Evolutionary conservation across 805 yeast species (phyloP).

Genomic region (Kuraishia ogatae): DNA sequence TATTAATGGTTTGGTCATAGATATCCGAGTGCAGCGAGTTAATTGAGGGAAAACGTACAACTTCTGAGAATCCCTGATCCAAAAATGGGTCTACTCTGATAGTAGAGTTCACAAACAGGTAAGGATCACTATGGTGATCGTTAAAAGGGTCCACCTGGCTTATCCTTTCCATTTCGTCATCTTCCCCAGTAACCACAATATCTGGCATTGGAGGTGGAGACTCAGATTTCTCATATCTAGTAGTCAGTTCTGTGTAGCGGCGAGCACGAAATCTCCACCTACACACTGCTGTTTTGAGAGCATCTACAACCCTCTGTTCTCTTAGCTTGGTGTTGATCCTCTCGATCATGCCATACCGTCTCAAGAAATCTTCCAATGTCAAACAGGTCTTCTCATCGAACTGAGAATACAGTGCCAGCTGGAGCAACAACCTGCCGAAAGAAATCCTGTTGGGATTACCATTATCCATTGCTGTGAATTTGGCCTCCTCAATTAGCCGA

Average conservation of each 20-base stretch:
- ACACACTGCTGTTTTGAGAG: slow-evolving; percentile 36
- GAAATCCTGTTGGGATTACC: slow-evolving; percentile 53
- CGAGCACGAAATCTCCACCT: slow-evolving; percentile 35
- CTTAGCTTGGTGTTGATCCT: slow-evolving; percentile 41
- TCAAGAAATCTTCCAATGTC: slow-evolving; percentile 62
- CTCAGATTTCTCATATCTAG: neutral
- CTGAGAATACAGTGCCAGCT: slow-evolving; percentile 67
- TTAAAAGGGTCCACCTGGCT: neutral
- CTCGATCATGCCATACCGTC: slow-evolving; percentile 47
- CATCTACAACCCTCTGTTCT: slow-evolving; percentile 33
- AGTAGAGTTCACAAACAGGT: neutral
- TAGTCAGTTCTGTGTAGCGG: slow-evolving; percentile 6
- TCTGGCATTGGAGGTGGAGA: neutral
- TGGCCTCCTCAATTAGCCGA: slow-evolving; percentile 62
- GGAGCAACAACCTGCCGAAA: slow-evolving; percentile 52
- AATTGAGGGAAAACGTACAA: neutral
- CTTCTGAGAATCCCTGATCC: neutral
- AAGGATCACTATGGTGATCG: neutral
- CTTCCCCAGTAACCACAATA: neutral
- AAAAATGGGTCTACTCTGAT: neutral
- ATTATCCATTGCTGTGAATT: slow-evolving; percentile 42
- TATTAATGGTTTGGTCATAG: neutral
- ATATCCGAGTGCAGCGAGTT: neutral
- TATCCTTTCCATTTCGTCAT: neutral
- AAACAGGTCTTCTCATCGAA: slow-evolving; percentile 74